Base-by-base conservation (phyloP, 2,329 filamentous ascomycete species). In the Venturia oleaginea region DNA sequence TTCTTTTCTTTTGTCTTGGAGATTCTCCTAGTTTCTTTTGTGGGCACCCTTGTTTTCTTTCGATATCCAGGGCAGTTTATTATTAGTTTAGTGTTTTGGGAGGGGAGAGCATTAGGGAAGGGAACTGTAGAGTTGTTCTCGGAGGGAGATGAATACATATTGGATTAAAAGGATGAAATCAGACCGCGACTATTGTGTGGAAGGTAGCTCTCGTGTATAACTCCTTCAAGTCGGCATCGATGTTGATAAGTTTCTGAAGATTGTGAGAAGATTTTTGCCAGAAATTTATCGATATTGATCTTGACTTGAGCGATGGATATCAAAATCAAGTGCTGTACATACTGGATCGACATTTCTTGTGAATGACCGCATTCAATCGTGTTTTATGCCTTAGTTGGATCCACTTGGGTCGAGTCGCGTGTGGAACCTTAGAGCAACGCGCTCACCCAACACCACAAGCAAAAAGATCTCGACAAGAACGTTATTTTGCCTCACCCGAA, bases 51-150 rank as follows among this genome's bases (percentile, higher is more conserved):
- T 32, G 24, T 57, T 34, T 34, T n/a, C 27, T 32, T 57, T 34
- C 51, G 51, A 57, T 57, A 57, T 57, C 51, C 51, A 57, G 27
- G 51, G 15, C 51, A 57, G 51, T 57, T 57, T 57, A 57, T 57
- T 34, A 57, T 57, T 57, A 57, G 27, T 57, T 57, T 34, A 57
- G 51, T 57, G 22, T 51, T 51, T n/a, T 34, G 30, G 27, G 27
- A 57, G 19, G 24, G 19, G 7, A 11, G 30, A 34, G 51, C 30
- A 57, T n/a, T 27, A 11, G 4, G 17, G 17, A 57, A 15, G 27
- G 15, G 27, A n/a, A 7, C 34, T 57, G 51, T 57, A 57, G 51
- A 54, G 51, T 30, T 7, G 51, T 57, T 57, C 30, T 57, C 13
- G 2, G 19, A 6, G 30, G 27, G 51, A 57, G 30, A 19, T 15